Conservation (phyloP, 176 grass and related monocot genomes). For the Canna indica region DNA sequence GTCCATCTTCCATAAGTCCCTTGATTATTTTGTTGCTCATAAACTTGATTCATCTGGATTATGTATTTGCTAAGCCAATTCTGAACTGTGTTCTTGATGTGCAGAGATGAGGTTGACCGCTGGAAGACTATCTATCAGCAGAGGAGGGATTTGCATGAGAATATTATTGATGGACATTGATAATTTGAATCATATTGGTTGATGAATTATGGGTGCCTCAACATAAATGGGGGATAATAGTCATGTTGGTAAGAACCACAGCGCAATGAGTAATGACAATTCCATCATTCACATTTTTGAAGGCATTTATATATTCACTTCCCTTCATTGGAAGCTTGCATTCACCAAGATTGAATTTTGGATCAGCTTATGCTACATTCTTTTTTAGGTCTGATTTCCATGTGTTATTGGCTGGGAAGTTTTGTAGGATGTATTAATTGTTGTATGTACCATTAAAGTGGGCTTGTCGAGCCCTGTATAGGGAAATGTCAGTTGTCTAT, state of each 20-base stretch:
- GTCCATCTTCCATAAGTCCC: no score
- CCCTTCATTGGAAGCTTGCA: not conserved
- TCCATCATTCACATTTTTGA: no score
- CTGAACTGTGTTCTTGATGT: slow-evolving; percentile 16
- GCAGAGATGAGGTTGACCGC: slow-evolving; percentile 83
- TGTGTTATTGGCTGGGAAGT: not conserved
- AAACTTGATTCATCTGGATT: not conserved
- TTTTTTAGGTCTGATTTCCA: not conserved
- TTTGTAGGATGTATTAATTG: not conserved
- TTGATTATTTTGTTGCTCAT: not conserved
- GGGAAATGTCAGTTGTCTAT: not conserved
- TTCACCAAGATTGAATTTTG: not conserved
- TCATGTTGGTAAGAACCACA: not conserved
- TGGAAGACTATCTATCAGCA: slow-evolving; percentile 71
- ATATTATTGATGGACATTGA: slow-evolving; percentile 44
- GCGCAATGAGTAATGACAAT: not conserved
- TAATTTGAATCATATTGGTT: not conserved
- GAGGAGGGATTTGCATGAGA: slow-evolving; percentile 52
- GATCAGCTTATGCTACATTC: not conserved
- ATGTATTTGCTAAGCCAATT: not conserved
- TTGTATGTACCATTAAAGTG: no score
- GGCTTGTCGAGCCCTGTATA: not conserved
- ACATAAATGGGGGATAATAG: not conserved
- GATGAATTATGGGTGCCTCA: no score
- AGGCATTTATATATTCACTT: not conserved